Percentiles rank a stretch among this genome's conserved stretches.
Evolutionary conservation across 768 basidiomycete species (phyloP).

Genomic region (Suillus decipiens): DNA sequence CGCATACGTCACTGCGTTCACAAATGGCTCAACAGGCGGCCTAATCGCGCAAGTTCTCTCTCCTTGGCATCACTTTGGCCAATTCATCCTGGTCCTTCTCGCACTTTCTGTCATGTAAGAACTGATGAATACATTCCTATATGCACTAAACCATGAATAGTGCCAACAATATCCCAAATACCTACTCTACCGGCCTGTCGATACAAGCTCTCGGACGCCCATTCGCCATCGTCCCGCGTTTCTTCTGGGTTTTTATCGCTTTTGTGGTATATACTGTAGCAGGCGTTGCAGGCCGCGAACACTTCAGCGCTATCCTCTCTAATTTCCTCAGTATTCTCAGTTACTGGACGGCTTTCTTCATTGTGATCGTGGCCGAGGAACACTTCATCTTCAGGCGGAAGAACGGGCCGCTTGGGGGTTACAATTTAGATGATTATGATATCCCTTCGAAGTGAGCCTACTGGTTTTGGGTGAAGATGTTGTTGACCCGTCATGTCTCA

Average conservation of each 20-base stretch:
- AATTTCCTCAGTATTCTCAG: conserved; percentile 46
- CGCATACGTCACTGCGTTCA: conserved; percentile 42
- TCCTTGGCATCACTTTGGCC: conserved; percentile 45
- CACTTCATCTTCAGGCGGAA: conserved; percentile 47
- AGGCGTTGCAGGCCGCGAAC: conserved; percentile 44
- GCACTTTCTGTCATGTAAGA: conserved; percentile 44
- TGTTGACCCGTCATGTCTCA: neutral
- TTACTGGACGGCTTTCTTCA: conserved; percentile 50
- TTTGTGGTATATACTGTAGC: conserved; percentile 43
- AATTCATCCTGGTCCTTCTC: conserved; percentile 43
- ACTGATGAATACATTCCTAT: neutral
- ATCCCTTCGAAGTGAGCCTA: conserved; percentile 33
- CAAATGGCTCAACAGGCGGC: conserved; percentile 43
- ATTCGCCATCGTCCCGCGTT: conserved; percentile 46
- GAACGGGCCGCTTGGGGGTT: conserved; percentile 47
- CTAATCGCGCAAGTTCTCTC: conserved; percentile 44
- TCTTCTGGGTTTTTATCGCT: conserved; percentile 45
- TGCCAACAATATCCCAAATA: conserved; percentile 44
- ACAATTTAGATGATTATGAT: conserved; percentile 53
- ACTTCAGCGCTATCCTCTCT: conserved; percentile 43
- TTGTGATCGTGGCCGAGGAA: conserved; percentile 47
- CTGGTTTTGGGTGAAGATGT: neutral
- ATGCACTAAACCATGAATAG: conserved; percentile 19
- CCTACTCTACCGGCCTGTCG: conserved; percentile 49
- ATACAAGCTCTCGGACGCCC: conserved; percentile 46